Base-by-base conservation (phyloP, 2,329 filamentous ascomycete species). In the Neofusicoccum parvum region DNA sequence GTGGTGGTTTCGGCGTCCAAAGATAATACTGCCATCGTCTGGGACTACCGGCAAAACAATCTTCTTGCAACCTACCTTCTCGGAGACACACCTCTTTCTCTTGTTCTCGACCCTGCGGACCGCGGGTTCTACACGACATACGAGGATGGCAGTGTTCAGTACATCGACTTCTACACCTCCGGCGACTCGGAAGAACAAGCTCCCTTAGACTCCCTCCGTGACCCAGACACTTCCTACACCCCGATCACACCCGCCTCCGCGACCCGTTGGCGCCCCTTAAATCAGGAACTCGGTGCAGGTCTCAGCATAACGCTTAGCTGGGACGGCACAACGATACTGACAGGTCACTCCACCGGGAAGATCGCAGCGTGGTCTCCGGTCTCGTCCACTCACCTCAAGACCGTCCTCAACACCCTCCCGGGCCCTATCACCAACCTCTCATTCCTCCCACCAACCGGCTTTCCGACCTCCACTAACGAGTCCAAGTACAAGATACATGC, bases 1-100 rank as follows among this genome's bases (percentile, higher is more conserved):
- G 88, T 98, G 67, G 94, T 91, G 66, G 85, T 97, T 20, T 96
- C 94, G 3, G 87, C 89, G 6, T 92, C 92, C 69, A 88, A 87
- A 71, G 95, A 98, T 80, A 94, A 92, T 78, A 95, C 92, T 7
- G 92, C 92, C 71, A 89, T 97, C 72, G 84, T 96, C 67, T 99
- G 95, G 95, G 94, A 98, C 79, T 96, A 96, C 75, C 87, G 89
- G 68, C 91, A 88, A 0, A 92, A 92, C 45, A 86, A 87, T 67
- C 83, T 90, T 11, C 81, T 98, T 65, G 88, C 94, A 49, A 98
- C 93, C 3, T 88, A 96, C 69, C 84, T 98, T 46, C 87, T 98
- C 65, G 87, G 91, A 1, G 83, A 85, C n/a, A 81, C 85, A 17
- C 92, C 94, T 15, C 82, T 90, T 36, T 93, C 90, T 71, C 76